A percentile compares a stretch with the other conserved stretches of the same genome.
Evolutionary conservation across 176 grass and related monocot genomes (phyloP).

Genomic region (Carex parvula): DNA sequence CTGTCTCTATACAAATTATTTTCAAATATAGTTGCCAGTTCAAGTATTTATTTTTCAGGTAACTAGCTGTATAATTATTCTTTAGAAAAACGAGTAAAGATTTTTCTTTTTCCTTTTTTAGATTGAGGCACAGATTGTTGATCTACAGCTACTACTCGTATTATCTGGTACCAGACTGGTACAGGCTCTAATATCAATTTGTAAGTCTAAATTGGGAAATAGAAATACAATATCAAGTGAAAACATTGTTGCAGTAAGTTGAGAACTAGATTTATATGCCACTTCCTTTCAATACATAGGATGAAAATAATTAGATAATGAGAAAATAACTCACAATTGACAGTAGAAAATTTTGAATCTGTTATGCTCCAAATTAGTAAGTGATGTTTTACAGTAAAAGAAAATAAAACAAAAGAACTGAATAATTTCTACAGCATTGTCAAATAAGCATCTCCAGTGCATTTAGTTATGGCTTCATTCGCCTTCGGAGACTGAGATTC

Average conservation of each 20-base stretch:
- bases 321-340: slow-evolving; percentile 8
- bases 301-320: background rate
- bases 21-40: background rate
- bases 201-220: background rate
- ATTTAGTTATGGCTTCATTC: slow-evolving; percentile 76
- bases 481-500: slow-evolving; percentile 50
- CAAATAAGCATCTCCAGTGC: slow-evolving; percentile 44
- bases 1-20: background rate
- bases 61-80: background rate
- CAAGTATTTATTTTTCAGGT: background rate
- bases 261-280: background rate
- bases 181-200: background rate
- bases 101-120: background rate
- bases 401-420: slow-evolving; percentile 6
- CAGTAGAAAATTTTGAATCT: slow-evolving; percentile 36
- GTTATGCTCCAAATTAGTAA: slow-evolving; percentile 37
- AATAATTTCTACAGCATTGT: slow-evolving; percentile 46
- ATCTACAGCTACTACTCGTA: background rate
- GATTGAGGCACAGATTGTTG: background rate
- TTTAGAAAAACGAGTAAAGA: background rate
- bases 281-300: background rate
- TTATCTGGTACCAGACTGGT: background rate
- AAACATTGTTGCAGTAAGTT: background rate
- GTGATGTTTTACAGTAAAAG: slow-evolving; percentile 22
- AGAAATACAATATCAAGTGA: background rate